Evolutionary conservation across 75 land plant genomes (phyloP), one percentile per base, ranked within the genome.

Genomic region (Pseudotsuga menziesii): DNA sequence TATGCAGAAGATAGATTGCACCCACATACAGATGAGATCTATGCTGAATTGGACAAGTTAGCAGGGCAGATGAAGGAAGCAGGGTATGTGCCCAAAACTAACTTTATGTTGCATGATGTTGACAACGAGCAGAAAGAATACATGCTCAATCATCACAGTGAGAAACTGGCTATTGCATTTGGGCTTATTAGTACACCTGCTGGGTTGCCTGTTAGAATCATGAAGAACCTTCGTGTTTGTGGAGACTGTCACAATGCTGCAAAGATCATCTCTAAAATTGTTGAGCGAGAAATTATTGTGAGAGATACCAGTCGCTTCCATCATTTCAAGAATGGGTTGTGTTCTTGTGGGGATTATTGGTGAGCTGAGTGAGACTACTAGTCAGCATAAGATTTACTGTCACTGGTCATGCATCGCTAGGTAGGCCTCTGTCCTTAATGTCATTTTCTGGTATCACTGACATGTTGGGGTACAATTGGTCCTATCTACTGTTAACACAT

Each of bases 231-330:
- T 32, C 84, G 88, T 48, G 76, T 89, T 19, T 85, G 90, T 80
- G 90, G 77, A 57, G 87, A 84, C 58, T 90, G 94, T 79, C 94
- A 90, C 75, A 82, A 80, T 75, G 83, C 82, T 58, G 75, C 85
- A 57, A 88, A 88, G 54, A 83, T 87, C 66, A 39, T 90, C 41
- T 90, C 94, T 8, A 90, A 72, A 67, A 36, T 85, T 19, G 61
- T 77, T 39, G 75, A 76, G 75, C 62, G 85, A 29, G 81, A 86
- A 62, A 83, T 92, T 57, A 12, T 86, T 61, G 89, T 92, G 59
- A 87, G 90, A 78, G 94, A 89, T 84, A 82, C 88, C 20, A 84
- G 79, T 59, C 81, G 90, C 78, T 85, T 90, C 62, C 94, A 92
- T 82, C 76, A 69, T 58, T 92, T 48, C 54, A 48, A 48, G 54